Evolutionary conservation across 179 eudicot species (phyloP).

Genomic region (Carnegiea gigantea): DNA sequence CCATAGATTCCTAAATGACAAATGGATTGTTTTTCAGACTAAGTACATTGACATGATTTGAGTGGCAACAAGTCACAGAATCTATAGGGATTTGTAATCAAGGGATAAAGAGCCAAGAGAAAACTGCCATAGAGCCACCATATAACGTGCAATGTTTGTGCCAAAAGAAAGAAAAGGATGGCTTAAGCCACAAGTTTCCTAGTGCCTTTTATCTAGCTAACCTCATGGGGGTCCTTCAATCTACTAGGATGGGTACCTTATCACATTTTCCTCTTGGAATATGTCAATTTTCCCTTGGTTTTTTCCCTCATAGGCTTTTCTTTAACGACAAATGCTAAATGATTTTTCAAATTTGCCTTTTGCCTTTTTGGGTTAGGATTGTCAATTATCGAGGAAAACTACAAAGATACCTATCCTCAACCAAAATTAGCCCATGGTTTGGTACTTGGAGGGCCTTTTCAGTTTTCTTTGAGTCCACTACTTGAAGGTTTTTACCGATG

Average conservation of each 20-base stretch:
- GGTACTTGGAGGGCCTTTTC: background rate
- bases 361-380: background rate
- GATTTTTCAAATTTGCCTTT: background rate
- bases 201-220: slow-evolving; percentile 15
- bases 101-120: background rate
- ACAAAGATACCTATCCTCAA: background rate
- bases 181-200: slow-evolving; percentile 15
- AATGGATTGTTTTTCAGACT: background rate
- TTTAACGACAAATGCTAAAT: slow-evolving; percentile 18
- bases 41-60: background rate
- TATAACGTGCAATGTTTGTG: slow-evolving; percentile 27
- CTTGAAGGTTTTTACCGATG: no score
- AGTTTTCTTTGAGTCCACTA: background rate
- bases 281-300: slow-evolving; percentile 18
- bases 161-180: background rate
- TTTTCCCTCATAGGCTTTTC: slow-evolving; percentile 7
- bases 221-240: background rate
- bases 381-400: background rate
- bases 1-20: background rate
- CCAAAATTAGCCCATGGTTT: background rate
- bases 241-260: slow-evolving; percentile 14
- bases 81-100: background rate
- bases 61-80: background rate
- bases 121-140: slow-evolving; percentile 3
- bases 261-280: slow-evolving; percentile 4